Evolutionary conservation across 2,329 filamentous ascomycete genomes (phyloP), one percentile per base, ranked within the genome.

Genomic region (Fusarium stilboides): DNA sequence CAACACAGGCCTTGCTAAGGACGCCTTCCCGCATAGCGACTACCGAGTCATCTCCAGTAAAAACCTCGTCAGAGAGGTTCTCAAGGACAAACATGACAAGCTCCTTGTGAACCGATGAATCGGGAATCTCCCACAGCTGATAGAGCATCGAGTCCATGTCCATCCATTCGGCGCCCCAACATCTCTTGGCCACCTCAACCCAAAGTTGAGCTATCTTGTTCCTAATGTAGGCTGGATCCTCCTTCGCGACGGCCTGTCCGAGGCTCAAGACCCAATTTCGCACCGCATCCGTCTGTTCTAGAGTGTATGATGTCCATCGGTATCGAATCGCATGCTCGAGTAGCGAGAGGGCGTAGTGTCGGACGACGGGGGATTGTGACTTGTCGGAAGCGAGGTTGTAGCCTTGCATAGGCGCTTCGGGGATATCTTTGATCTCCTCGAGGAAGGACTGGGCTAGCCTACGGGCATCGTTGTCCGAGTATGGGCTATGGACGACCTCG

Each of bases 161-260:
- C 84, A 92, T 90, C 96, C 97, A 99, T 65, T 96, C 92, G 33
- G 89, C 86, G n/a, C 87, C 93, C 96, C 96, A 99, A 77, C 89
- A 92, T 74, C 95, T 88, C 83, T 98, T 98, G 40, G 94, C 94
- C 54, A 97, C 86, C 79, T 98, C 96, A 9, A 94, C 93, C 96
- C 96, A 99, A 65, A 99, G 83, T 80, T 97, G 92, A 28, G 93
- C 94, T 34, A 96, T 91, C 82, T 99, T 99, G 85, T 97, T 98
- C 72, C 95, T 88, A 69, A 98, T 84, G 77, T 94, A 99, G 33
- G 87, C 80, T 4, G 94, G 93, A 77, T 98, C 95, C 20, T 89
- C 86, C 45, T 87, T 86, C 7, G 88, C 85, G 43, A 97, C 84
- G 65, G 87, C 86, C 75, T 92, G 88, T 14, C 94, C 92, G 14